Percentiles rank a stretch among this genome's conserved stretches.
phyloP scores from a whole-genome alignment of 129 eudicot species.

The Daucus carota region DNA sequence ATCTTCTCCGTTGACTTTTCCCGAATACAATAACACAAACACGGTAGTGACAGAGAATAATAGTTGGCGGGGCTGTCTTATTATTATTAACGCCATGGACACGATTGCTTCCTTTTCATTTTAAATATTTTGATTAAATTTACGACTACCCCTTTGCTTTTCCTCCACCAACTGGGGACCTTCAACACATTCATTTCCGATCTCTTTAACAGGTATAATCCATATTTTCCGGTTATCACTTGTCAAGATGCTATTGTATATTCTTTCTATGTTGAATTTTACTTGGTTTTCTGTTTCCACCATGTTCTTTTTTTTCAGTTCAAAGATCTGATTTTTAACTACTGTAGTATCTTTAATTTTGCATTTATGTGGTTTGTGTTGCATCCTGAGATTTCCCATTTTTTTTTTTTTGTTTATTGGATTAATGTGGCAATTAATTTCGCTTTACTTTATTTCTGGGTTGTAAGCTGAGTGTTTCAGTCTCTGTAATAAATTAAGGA shows the following conservation, averaged over 20 bases:
- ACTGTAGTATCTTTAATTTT: neutral
- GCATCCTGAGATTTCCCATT: neutral
- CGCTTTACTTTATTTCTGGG: neutral
- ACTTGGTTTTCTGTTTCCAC: too few species aligned
- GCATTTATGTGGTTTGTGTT: neutral
- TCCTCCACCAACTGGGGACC: neutral
- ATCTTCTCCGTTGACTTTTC: neutral
- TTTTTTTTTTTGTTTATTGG: neutral
- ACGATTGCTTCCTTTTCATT: neutral
- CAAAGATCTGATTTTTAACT: neutral
- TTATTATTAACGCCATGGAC: neutral
- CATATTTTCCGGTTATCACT: neutral
- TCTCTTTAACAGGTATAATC: neutral
- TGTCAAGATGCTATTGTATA: neutral
- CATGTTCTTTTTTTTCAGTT: too few species aligned
- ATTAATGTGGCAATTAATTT: neutral
- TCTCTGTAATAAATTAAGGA: too few species aligned
- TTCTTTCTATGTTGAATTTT: neutral
- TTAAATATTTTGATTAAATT: too few species aligned
- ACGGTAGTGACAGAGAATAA: neutral
- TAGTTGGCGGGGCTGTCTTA: neutral
- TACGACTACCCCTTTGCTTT: neutral
- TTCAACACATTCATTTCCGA: neutral
- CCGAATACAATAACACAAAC: neutral
- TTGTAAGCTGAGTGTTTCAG: too few species aligned